phyloP scores from a whole-genome alignment of 805 yeast species.

The Schizosaccharomyces lindneri region DNA sequence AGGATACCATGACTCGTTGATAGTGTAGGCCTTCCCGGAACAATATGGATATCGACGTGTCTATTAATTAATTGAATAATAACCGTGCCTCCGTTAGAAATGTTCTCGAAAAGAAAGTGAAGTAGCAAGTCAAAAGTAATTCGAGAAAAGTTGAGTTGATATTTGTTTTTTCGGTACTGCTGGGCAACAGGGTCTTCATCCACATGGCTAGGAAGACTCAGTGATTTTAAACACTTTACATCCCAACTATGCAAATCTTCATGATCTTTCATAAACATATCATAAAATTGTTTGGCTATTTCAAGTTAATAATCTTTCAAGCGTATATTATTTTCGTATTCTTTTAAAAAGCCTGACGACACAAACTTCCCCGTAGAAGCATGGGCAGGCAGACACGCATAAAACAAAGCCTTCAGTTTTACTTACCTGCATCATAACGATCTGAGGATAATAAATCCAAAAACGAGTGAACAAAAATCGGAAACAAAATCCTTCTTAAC shows the following conservation, averaged over 20 bases:
- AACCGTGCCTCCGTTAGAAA: conserved; percentile 72
- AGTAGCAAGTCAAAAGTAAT: conserved; percentile 65
- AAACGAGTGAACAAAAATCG: conserved; percentile 76
- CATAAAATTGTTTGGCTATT: conserved; percentile 26
- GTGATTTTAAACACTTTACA: conserved; percentile 41
- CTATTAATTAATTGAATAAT: conserved; percentile 69
- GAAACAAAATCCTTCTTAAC: conserved; percentile 58
- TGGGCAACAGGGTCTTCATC: conserved; percentile 62
- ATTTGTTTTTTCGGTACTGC: conserved; percentile 47
- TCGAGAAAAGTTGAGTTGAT: conserved; percentile 48
- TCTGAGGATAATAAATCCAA: conserved; percentile 51
- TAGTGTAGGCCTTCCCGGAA: conserved; percentile 15
- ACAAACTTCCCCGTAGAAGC: too few relatives aligned
- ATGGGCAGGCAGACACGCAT: too few relatives aligned
- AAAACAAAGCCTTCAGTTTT: too few relatives aligned
- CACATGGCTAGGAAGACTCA: conserved; percentile 58
- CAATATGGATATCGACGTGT: conserved; percentile 27
- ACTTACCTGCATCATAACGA: conserved; percentile 14
- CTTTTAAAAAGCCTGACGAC: too few relatives aligned
- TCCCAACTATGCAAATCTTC: conserved; percentile 54
- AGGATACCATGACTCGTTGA: conserved; percentile 22
- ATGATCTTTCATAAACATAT: conserved; percentile 50
- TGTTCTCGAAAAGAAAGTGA: conserved; percentile 76
- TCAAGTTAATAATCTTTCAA: not conserved
- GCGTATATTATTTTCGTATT: not conserved